Evolutionary conservation across 257 asterid species (phyloP), one percentile per base, ranked within the genome.

Genomic region (Coffea eugenioides): DNA sequence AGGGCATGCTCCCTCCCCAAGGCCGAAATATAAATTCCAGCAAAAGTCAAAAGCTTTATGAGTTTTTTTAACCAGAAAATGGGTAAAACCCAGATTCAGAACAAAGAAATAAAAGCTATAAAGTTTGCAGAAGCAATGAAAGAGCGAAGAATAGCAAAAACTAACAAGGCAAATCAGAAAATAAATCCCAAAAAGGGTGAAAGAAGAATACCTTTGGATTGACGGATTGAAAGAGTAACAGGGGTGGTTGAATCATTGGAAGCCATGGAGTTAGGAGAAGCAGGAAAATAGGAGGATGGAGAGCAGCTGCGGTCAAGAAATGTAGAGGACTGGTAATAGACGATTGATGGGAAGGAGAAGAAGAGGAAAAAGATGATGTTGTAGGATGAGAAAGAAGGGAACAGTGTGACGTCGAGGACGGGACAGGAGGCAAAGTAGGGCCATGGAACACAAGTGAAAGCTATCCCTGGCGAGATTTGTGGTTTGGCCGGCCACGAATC

Each of bases 401-500:
- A 69, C 20, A 46, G 46, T 7, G 75, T 57, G 79, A 36, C 8
- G 36, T 34, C 16, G 79, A 75, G 43, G 41, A 9, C 14, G 59
- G 20, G 79, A 76, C 31, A 2, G 62, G 59, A 64, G 81, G 25
- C 39, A 65, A 65, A 46, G 71, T 70, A 43, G 57, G 43, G 43
- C 43, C 43, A 39, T 3, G 43, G 18, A 85, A 75, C 78, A 71
- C 49, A 73, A n/a, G 70, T 39, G 74, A 68, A 31, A 43, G 61
- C 56, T 36, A 56, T 3, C 43, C 5, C 43, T 39, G 11, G 71
- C 27, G 34, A 93, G 79, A 77, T 79, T 79, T 74, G 86, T 88
- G 73, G 93, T 73, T 76, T 77, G 85, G 51, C 85, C 88, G 34
- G 89, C 86, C 80, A 84, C 89, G 71, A 91, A 88, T 89, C 91